Base-by-base conservation (phyloP, 257 asterid genomes). In the Parsonsia alboflavescens region DNA sequence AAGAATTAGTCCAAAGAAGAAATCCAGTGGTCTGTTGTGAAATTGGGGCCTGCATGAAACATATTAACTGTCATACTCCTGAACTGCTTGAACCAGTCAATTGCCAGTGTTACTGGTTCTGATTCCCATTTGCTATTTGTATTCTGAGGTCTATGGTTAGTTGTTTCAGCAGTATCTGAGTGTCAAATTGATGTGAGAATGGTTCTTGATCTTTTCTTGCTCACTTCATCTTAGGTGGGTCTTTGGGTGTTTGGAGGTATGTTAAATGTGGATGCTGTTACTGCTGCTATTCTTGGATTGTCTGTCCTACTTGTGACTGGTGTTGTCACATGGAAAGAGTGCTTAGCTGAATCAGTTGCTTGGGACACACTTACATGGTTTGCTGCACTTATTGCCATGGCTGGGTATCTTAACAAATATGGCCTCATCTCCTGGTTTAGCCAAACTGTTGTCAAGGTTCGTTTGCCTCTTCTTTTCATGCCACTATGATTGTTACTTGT, bases 351-450 rank as follows among this genome's bases (percentile, higher is more conserved):
- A 84, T 81, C 99, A 41, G 99, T 94, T 80, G 99, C 99, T n/a
- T 94, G 99, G 99, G 99, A 94, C 74, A 94, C 99, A 28, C 96
- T 94, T 56, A 94, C 99, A 15, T 94, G 99, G 99, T 92, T 94
- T 81, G 99, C 98, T 67, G 99, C 99, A 17, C 98, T 94, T 48
- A 92, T 94, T 85, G 99, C 99, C 45, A 94, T 94, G 99, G 99
- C 99, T 72, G 98, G 98, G 7, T 90, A 94, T 81, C 90, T 94
- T 13, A 94, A 92, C 88, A 92, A 94, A 89, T 90, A 92, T 71
- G 99, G 99, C 54, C 98, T 92, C 73, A 94, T 94, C 75, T 50
- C 98, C 77, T 94, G 99, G 99, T 94, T 94, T 88, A 94, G 99
- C 85, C 96, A 92, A 79, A 87, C 97, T 42, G 96, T 94, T 39